phyloP scores from a whole-genome alignment of 495 filamentous ascomycete genomes.

The Aspergillus nanangensis region DNA sequence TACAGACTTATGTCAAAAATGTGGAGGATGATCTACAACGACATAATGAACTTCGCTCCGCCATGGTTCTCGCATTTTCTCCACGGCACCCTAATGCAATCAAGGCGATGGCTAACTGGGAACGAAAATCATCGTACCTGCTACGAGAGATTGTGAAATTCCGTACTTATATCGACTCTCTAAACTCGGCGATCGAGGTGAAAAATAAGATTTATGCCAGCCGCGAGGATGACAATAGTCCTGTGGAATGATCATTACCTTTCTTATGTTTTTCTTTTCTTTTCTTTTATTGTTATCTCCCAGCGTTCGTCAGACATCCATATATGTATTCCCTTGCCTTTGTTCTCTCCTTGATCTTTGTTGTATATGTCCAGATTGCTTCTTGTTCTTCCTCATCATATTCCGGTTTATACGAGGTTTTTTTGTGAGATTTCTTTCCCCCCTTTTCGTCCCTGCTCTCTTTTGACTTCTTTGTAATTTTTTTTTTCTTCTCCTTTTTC shows the following conservation, averaged over 20 bases:
- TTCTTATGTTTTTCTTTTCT: neutral
- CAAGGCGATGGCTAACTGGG: constrained; percentile 93
- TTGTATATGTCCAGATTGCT: constrained; percentile 1
- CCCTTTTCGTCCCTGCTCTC: too few species aligned
- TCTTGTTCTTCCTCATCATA: constrained; percentile 11
- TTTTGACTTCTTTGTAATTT: constrained; percentile 5
- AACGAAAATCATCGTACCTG: constrained; percentile 87
- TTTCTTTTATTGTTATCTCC: neutral
- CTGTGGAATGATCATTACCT: constrained; percentile 2
- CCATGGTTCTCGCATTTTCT: constrained; percentile 87
- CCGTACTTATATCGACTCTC: constrained; percentile 83
- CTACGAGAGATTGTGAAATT: constrained; percentile 96
- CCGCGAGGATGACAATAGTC: constrained; percentile 19
- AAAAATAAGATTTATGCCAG: constrained; percentile 51
- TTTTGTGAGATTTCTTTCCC: too few species aligned
- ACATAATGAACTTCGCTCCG: constrained; percentile 80
- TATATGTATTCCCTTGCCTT: neutral
- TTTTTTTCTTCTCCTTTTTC: constrained; percentile 9
- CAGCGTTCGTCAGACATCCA: neutral
- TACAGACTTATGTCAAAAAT: constrained; percentile 74
- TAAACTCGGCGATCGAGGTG: constrained; percentile 53
- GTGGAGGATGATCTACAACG: constrained; percentile 80
- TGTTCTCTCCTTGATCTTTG: neutral
- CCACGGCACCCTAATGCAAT: constrained; percentile 74
- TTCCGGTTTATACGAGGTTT: neutral